Conservation (phyloP, 805 yeast species). For the Yamadazyma paraphyllophila region DNA sequence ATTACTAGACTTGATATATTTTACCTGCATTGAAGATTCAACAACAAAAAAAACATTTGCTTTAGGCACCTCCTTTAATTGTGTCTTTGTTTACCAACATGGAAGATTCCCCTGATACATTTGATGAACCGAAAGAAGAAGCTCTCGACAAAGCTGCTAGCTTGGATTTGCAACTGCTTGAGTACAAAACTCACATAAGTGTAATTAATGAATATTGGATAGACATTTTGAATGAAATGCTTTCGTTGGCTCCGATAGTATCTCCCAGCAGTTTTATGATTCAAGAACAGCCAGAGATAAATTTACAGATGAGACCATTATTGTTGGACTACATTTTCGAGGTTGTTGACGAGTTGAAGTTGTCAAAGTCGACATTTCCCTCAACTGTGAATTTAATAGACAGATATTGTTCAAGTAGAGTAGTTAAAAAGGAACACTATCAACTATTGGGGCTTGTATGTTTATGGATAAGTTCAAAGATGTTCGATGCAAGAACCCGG, state of each 20-base stretch:
- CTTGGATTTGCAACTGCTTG: constrained; percentile 43
- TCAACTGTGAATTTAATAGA: constrained; percentile 43
- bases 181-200: constrained; percentile 43
- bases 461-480: constrained; percentile 44
- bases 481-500: constrained; percentile 54
- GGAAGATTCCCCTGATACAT: neutral
- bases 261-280: constrained; percentile 32
- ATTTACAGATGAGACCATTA: constrained; percentile 41
- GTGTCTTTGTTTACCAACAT: neutral
- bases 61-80: too few relatives aligned
- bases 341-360: constrained; percentile 38
- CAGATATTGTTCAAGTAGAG: constrained; percentile 42
- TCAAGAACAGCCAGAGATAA: constrained; percentile 46
- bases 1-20: too few relatives aligned
- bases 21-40: too few relatives aligned
- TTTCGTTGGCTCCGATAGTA: constrained; percentile 25
- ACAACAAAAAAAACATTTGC: too few relatives aligned
- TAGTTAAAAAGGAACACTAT: constrained; percentile 44
- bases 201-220: constrained; percentile 45
- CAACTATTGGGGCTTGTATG: constrained; percentile 43
- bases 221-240: constrained; percentile 38
- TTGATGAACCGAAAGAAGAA: neutral
- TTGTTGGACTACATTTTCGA: constrained; percentile 43
- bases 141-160: constrained; percentile 31
- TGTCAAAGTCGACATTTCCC: constrained; percentile 41